Evolutionary conservation across 352 stramenopile genomes (phyloP), one percentile per base, ranked within the genome.

Genomic region (Blastocystis sp.): DNA sequence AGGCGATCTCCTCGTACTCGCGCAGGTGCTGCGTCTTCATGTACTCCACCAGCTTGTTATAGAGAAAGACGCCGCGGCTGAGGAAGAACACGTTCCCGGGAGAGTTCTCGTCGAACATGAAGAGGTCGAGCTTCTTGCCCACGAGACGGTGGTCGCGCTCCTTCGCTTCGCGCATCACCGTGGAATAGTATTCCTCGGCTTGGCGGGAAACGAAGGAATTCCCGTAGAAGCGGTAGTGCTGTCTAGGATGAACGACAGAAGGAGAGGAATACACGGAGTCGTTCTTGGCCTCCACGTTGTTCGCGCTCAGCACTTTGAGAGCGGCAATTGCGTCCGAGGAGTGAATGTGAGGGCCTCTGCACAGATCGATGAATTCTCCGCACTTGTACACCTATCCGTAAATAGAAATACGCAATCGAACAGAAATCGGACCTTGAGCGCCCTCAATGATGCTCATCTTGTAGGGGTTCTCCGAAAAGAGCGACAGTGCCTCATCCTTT

Each of bases 401-500:
- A 90, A 24, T 24, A 3, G 3, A 66, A 41, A 33, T 37, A 12
- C 0, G 4, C 67, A 85, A 41, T 39, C 12, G 26, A 39, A 85
- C 74, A 33, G 45, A 69, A n/a, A 85, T 85, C 19, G 74, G 74
- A 85, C 29, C 10, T 19, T 13, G 29, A 29, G 51, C 33, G 26
- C 19, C 10, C 21, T 51, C 13, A 69, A 85, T 85, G n/a, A 85
- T 85, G 6, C 13, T 21, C 89, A 93, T 94, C 93, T 99, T 99
- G 93, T 98, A 99, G 13, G 97, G 95, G 91, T 99, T 99, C 91
- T 98, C 95, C 0, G 94, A 92, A 93, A 99, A 99, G 92, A 99
- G 94, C 91, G 98, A 95, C 35, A 99, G 93, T 12, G 96, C 96
- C 91, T 99, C 95, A 39, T 97, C 95, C 92, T 98, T 99, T 37